phyloP scores from a whole-genome alignment of 495 filamentous ascomycete species.

The Tuber microsphaerosporum region DNA sequence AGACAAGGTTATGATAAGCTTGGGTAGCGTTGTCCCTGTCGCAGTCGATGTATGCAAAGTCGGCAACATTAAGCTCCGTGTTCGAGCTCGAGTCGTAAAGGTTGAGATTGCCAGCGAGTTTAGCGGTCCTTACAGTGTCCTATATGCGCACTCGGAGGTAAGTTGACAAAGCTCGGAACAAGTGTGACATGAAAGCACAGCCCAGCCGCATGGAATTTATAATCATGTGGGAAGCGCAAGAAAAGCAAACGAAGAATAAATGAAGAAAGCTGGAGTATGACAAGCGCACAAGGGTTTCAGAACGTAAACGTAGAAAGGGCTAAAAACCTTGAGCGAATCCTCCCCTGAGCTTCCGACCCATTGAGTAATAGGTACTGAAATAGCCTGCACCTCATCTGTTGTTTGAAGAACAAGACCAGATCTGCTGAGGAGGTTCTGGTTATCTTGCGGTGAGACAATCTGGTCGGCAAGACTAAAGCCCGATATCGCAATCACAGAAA shows the following conservation, averaged over 20 bases:
- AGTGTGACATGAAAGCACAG: not conserved
- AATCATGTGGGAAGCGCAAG: not conserved
- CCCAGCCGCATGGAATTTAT: not conserved
- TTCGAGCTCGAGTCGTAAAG: constrained; percentile 23
- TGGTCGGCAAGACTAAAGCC: not conserved
- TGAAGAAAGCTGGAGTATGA: not conserved
- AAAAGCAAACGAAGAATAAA: not conserved
- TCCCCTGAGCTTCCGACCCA: not conserved
- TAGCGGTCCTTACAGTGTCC: not conserved
- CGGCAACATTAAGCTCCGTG: constrained; percentile 6
- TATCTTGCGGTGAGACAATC: not conserved
- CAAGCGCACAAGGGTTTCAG: not conserved
- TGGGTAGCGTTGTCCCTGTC: constrained; percentile 23
- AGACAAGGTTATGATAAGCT: not conserved
- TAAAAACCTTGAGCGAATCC: not conserved
- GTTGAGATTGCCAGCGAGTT: constrained; percentile 19
- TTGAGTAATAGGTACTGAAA: not conserved
- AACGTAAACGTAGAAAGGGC: not conserved
- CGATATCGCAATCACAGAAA: not conserved
- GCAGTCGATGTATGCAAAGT: constrained; percentile 28
- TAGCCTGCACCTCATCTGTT: not conserved
- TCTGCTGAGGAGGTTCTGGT: not conserved
- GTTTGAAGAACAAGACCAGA: not conserved
- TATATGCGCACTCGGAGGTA: not conserved
- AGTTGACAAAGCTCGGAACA: not conserved